These are phyloP conservation scores for Fomitopsis palustris DNA, from an alignment of 1,284 basidiomycete species.

Conservation along the genomic window DNA sequence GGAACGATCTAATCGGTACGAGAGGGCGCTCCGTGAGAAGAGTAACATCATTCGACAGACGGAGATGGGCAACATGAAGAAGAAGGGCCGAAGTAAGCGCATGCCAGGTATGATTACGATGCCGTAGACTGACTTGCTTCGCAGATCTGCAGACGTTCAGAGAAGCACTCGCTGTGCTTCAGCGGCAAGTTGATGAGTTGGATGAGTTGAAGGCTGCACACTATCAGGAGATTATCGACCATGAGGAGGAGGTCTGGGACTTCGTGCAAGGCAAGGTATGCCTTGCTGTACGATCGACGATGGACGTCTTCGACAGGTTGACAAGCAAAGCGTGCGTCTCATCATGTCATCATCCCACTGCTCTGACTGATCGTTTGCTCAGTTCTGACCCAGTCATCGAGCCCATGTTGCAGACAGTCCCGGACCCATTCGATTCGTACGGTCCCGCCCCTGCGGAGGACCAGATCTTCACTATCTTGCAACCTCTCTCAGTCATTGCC, in stretches of 20 bases:
- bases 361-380: slow-evolving; percentile 4
- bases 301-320: slow-evolving; percentile 81
- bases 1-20: slow-evolving; percentile 80
- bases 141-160: slow-evolving; percentile 84
- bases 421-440: slow-evolving; percentile 92
- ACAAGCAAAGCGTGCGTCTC: slow-evolving; percentile 81
- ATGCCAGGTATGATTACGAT: background rate
- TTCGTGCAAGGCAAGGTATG: slow-evolving; percentile 83
- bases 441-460: slow-evolving; percentile 85
- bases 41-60: slow-evolving; percentile 84
- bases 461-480: slow-evolving; percentile 89
- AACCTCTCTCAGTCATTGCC: slow-evolving; percentile 75
- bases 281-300: slow-evolving; percentile 72
- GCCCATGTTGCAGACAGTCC: slow-evolving; percentile 84
- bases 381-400: slow-evolving; percentile 90
- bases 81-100: slow-evolving; percentile 78
- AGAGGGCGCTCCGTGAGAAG: slow-evolving; percentile 76
- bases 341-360: background rate
- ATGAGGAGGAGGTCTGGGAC: slow-evolving; percentile 93
- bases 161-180: slow-evolving; percentile 78
- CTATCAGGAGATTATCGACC: slow-evolving; percentile 86
- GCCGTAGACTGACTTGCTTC: background rate
- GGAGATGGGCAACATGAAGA: slow-evolving; percentile 85
- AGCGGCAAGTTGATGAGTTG: slow-evolving; percentile 85
- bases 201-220: slow-evolving; percentile 79